Percentiles rank a stretch among this genome's conserved stretches.
These are phyloP conservation scores for Boletellus ananiceps DNA, from an alignment of 768 basidiomycete genomes.

Conservation along the genomic window DNA sequence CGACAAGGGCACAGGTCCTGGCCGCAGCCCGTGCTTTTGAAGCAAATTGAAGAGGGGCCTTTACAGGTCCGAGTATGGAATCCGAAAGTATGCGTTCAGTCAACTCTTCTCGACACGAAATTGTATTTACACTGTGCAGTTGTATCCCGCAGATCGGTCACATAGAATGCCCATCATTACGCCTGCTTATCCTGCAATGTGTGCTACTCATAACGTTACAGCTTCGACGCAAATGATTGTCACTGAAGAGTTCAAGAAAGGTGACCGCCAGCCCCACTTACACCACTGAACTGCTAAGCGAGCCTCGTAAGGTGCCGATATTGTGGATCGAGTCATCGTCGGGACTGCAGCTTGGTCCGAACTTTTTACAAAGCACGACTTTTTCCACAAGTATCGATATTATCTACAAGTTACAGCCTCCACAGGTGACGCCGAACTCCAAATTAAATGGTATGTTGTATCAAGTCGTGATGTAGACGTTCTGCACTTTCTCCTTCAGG, in stretches of 20 bases:
- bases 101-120: too few species aligned
- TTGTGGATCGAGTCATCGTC: slow-evolving; percentile 88
- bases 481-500: slow-evolving; percentile 36
- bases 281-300: slow-evolving; percentile 7
- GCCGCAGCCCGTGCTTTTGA: slow-evolving; percentile 97
- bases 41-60: slow-evolving; percentile 94
- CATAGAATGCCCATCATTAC: slow-evolving; percentile 99
- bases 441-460: slow-evolving; percentile 80
- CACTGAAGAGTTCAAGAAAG: slow-evolving; percentile 93
- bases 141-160: slow-evolving; percentile 88
- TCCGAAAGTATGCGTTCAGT: slow-evolving; percentile 60
- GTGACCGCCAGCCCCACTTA: slow-evolving; percentile 32
- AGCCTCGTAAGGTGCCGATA: slow-evolving; percentile 68
- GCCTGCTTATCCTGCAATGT: slow-evolving; percentile 98
- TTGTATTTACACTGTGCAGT: slow-evolving; percentile 36
- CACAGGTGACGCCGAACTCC: slow-evolving; percentile 75
- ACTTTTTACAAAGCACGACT: slow-evolving; percentile 92
- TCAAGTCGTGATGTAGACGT: not conserved
- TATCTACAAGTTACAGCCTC: slow-evolving; percentile 96
- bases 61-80: slow-evolving; percentile 96
- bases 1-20: slow-evolving; percentile 64
- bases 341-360: slow-evolving; percentile 85
- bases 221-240: slow-evolving; percentile 94
- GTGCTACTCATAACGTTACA: slow-evolving; percentile 96
- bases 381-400: slow-evolving; percentile 95